Evolutionary conservation across 2,329 filamentous ascomycete genomes (phyloP).

Genomic region (Plectosphaerella cucumerina): DNA sequence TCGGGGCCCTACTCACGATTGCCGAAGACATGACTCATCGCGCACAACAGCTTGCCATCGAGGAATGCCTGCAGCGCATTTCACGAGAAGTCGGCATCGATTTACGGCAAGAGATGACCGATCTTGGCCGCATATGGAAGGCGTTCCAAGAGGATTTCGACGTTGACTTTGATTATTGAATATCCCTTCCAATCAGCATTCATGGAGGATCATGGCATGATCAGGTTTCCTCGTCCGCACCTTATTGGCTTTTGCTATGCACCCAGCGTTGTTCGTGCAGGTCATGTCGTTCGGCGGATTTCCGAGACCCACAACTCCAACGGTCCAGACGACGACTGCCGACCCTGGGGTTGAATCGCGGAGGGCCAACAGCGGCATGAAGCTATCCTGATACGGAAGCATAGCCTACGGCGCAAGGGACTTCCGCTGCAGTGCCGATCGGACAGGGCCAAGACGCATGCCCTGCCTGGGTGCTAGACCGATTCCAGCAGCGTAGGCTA

Average conservation of each 20-base stretch:
- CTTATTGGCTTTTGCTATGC: no score
- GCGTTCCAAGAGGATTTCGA: neutral
- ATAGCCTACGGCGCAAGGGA: neutral
- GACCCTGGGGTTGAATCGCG: neutral
- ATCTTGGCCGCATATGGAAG: neutral
- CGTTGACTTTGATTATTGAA: neutral
- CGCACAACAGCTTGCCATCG: conserved; percentile 19
- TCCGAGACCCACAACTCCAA: neutral
- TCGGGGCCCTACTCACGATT: conserved; percentile 19
- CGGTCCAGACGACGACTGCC: neutral
- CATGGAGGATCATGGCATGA: no score
- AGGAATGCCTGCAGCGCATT: conserved; percentile 13
- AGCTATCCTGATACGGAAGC: neutral
- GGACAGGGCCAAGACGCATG: no score
- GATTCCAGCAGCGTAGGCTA: neutral
- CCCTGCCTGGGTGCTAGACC: no score
- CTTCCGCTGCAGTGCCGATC: no score
- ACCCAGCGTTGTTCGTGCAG: neutral
- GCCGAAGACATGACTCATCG: conserved; percentile 20
- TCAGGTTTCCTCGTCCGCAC: neutral
- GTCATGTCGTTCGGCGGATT: neutral
- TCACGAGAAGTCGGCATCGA: conserved; percentile 11
- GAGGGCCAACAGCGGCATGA: neutral
- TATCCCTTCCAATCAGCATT: neutral
- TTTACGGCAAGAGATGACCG: conserved; percentile 9